phyloP scores from a whole-genome alignment of 1,139 yeast species.

The Candida gigantensis region DNA sequence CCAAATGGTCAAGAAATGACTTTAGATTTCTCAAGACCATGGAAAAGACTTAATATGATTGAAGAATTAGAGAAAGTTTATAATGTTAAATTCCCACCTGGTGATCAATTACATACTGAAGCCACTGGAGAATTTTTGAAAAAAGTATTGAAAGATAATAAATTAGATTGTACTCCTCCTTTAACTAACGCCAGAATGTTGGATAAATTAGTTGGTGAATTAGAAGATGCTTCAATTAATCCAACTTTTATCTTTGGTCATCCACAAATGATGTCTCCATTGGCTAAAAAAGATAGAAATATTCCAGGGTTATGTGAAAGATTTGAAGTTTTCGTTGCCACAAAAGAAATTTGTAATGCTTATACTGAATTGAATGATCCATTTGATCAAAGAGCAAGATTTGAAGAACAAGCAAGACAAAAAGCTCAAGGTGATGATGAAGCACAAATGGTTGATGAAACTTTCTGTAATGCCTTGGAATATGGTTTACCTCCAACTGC shows the following conservation, averaged over 20 bases:
- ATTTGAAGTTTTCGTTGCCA: conserved; percentile 97
- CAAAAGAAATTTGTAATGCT: conserved; percentile 97
- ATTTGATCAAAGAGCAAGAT: conserved; percentile 94
- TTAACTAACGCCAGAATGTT: conserved; percentile 98
- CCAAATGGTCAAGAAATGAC: conserved; percentile 78
- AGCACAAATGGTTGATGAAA: conserved; percentile 95
- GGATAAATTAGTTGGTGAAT: conserved; percentile 95
- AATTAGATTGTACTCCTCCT: conserved; percentile 93
- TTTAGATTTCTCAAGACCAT: conserved; percentile 90
- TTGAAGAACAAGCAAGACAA: conserved; percentile 98
- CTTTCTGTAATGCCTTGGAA: conserved; percentile 96
- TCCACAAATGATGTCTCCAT: conserved; percentile 99
- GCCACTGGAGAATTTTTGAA: conserved; percentile 92
- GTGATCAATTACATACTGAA: conserved; percentile 89
- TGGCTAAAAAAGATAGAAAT: conserved; percentile 93
- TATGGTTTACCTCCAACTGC: conserved; percentile 99
- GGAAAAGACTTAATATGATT: conserved; percentile 98
- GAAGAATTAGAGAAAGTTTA: conserved; percentile 88
- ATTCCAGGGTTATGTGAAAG: conserved; percentile 96
- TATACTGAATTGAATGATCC: conserved; percentile 99
- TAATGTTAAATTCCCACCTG: conserved; percentile 91
- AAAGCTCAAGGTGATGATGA: conserved; percentile 99
- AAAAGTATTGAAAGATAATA: conserved; percentile 73
- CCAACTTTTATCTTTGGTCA: conserved; percentile 98
- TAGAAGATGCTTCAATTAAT: conserved; percentile 89